Evolutionary conservation across 23 red algal genomes (phyloP), one percentile per base, ranked within the genome.

Genomic region (Gracilariopsis chorda): DNA sequence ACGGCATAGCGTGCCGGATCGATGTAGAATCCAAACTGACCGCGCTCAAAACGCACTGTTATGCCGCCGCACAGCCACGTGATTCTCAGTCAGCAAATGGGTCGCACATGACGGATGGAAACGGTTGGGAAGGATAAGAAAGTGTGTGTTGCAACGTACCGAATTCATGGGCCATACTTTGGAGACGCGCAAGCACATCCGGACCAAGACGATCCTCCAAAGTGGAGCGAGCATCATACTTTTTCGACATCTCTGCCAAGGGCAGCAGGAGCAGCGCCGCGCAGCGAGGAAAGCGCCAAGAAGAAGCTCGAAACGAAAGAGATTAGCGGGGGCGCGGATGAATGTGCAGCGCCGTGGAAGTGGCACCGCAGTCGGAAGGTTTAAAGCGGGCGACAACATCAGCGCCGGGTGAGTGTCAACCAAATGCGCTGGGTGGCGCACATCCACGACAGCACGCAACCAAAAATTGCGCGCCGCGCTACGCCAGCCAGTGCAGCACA

Each of bases 1-100:
- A 93, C 95, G 28, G 91, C 95, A 65, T 97, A 97, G 35, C 95
- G 82, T 17, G 95, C 95, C 20, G 95, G 95, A 84, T 97, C 95
- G 25, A 97, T 97, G 71, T 97, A 97, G 51, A 97, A 97, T 32
- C 90, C 91, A 82, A 97, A 97, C 59, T 93, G 88, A 3, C 89
- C 89, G 13, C 91, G 75, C 53, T 97, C 95, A 77, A 94, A 93
- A 43, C 95, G 90, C 40, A 97, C 95, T 87, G 60, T 36, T 1
- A 11, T 8, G 63, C n/a, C n/a, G n/a, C n/a, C n/a, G n/a, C n/a
- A n/a, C n/a, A n/a, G n/a, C n/a, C n/a, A n/a, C n/a, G n/a, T n/a
- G n/a, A n/a, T n/a, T n/a, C n/a, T n/a, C n/a, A n/a, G n/a, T n/a
- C n/a, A n/a, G n/a, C n/a, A n/a, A n/a, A n/a, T n/a, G n/a, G n/a